Evolutionary conservation across 164 flowering plant genomes (phyloP), one percentile per base, ranked within the genome.

Genomic region (Malania oleifera): DNA sequence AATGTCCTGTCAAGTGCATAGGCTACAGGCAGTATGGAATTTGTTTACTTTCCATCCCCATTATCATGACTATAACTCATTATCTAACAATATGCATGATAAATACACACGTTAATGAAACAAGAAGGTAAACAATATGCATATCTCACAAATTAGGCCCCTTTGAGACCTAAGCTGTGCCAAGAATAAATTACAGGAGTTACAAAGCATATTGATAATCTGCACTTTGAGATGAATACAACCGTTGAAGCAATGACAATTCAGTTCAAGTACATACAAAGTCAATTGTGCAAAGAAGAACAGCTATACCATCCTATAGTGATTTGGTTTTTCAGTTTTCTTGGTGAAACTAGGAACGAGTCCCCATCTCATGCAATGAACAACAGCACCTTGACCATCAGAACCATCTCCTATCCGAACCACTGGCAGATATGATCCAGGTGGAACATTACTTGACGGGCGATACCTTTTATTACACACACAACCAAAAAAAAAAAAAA

Each of bases 361-460:
- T 13, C 97, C 97, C 97, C 99, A 95, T 67, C 80, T 88, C 97
- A 95, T 95, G 67, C 93, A 91, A 27, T 95, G 91, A 47, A 91
- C 41, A 46, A 72, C 82, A 34, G 59, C 65, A n/a, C 71, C 89
- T 5, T 72, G 61, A 31, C 66, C 65, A 38, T 40, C 81, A 1
- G 76, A 57, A 4, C 67, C 82, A 12, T 69, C 78, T 5, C 72
- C 90, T 66, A 80, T 72, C 9, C 89, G 81, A 48, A 95, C 67
- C 38, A 95, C 95, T 10, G 99, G 95, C 56, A 95, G 7, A 59
- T 79, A 59, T 6, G 71, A 67, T 9, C 96, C 96, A 41, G 99
- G 99, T 0, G 89, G 69, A 19, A 86, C 89, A 67, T 95, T 95
- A 65, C 70, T 74, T 9, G 87, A 69, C 2, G 93, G 97, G 20